Evolutionary conservation across 1,284 basidiomycete genomes (phyloP).

Genomic region (Apiotrichum gracile): DNA sequence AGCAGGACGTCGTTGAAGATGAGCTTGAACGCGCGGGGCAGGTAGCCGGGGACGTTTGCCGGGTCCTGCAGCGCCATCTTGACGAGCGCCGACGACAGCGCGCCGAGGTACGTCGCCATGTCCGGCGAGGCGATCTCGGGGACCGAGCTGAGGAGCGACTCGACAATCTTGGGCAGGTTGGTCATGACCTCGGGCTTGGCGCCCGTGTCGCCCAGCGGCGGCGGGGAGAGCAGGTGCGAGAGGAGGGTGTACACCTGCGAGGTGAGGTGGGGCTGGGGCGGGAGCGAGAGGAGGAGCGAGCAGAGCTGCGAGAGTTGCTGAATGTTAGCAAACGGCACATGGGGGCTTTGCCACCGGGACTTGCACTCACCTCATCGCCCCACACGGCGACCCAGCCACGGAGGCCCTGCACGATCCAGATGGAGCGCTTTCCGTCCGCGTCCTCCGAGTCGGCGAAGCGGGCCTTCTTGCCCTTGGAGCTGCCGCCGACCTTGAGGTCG

Average conservation of each 20-base stretch:
- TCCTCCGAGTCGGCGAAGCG: conserved; percentile 51
- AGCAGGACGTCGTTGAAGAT: conserved; percentile 62
- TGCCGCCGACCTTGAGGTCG: conserved; percentile 55
- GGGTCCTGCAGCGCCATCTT: conserved; percentile 43
- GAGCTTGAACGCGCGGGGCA: conserved; percentile 67
- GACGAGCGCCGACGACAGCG: conserved; percentile 50
- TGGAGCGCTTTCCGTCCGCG: conserved; percentile 62
- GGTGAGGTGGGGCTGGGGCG: conserved; percentile 76
- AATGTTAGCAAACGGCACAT: neutral
- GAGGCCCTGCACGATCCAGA: conserved; percentile 70
- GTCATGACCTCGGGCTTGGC: conserved; percentile 38
- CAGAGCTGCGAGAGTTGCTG: conserved; percentile 68
- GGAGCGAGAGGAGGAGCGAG: conserved; percentile 65
- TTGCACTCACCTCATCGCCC: conserved; percentile 60
- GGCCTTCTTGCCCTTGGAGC: conserved; percentile 55
- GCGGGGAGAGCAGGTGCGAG: conserved; percentile 61
- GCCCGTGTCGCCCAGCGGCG: conserved; percentile 35
- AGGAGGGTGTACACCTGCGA: conserved; percentile 74
- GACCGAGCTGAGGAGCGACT: conserved; percentile 65
- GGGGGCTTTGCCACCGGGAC: conserved; percentile 16
- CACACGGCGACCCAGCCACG: conserved; percentile 58
- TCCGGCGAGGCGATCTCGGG: conserved; percentile 57
- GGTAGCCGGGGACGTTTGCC: conserved; percentile 45
- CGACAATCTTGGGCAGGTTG: conserved; percentile 62
- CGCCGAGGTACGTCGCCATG: conserved; percentile 53